A percentile compares a stretch with the other conserved stretches of the same genome.
Evolutionary conservation across 2,329 filamentous ascomycete species (phyloP).

Genomic region (Aspergillus ruber): DNA sequence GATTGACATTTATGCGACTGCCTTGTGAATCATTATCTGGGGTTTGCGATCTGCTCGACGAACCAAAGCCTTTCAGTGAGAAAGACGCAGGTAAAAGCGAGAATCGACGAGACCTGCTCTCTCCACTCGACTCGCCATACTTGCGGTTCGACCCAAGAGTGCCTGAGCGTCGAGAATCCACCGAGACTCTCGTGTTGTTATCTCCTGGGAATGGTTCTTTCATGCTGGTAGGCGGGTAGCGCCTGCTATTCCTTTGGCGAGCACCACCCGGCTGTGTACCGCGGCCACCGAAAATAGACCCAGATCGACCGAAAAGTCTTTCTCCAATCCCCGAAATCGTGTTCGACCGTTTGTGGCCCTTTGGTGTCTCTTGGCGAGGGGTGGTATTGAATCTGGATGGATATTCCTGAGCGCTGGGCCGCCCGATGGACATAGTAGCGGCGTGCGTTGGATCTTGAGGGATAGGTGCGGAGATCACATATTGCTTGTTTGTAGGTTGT

Average conservation of each 20-base stretch:
- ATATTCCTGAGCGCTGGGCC: conserved; percentile 54
- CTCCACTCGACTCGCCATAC: conserved; percentile 59
- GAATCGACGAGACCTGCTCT: conserved; percentile 59
- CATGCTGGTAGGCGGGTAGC: conserved; percentile 91
- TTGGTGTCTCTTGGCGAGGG: conserved; percentile 43
- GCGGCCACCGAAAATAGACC: conserved; percentile 68
- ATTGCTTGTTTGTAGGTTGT: conserved; percentile 66
- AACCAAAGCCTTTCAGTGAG: conserved; percentile 59
- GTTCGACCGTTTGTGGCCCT: conserved; percentile 61
- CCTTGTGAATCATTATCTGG: conserved; percentile 36
- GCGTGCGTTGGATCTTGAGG: conserved; percentile 49
- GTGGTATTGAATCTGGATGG: conserved; percentile 53
- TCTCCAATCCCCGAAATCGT: conserved; percentile 76
- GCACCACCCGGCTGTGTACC: conserved; percentile 26
- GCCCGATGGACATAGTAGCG: conserved; percentile 51
- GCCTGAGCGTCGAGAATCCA: conserved; percentile 69
- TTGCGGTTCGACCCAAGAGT: conserved; percentile 65
- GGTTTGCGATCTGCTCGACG: conserved; percentile 47
- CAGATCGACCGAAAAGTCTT: conserved; percentile 76
- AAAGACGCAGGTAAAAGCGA: conserved; percentile 62
- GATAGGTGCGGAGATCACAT: conserved; percentile 64
- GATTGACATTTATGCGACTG: conserved; percentile 29
- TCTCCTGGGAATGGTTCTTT: conserved; percentile 59
- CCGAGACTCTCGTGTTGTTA: conserved; percentile 54
- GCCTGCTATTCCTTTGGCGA: conserved; percentile 50